These are phyloP conservation scores for Violaceomyces palustris DNA, from an alignment of 1,284 basidiomycete species.

Conservation along the genomic window DNA sequence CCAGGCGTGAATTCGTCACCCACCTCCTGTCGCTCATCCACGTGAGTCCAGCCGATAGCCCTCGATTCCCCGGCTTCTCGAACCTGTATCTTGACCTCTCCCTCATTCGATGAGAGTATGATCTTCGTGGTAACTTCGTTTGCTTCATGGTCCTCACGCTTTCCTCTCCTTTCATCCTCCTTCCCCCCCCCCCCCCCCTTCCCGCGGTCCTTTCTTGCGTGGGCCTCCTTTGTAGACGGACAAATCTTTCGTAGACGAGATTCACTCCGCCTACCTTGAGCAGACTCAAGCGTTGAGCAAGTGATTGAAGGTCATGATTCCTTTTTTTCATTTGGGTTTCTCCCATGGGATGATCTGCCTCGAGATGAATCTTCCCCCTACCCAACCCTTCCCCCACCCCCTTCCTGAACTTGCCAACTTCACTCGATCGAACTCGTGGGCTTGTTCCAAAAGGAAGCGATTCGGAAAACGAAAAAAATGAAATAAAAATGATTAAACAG, in stretches of 20 bases:
- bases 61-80: not conserved
- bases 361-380: not conserved
- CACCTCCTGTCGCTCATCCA: conserved; percentile 67
- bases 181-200: conserved; percentile 3
- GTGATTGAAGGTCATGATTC: not conserved
- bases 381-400: not conserved
- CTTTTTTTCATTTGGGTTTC: not conserved
- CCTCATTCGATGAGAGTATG: not conserved
- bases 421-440: too few relatives aligned
- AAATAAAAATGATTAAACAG: too few relatives aligned
- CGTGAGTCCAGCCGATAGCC: conserved; percentile 61
- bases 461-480: too few relatives aligned
- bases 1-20: conserved; percentile 63
- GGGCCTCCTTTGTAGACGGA: conserved; percentile 25
- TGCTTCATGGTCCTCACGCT: not conserved
- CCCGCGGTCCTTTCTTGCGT: not conserved
- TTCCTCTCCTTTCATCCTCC: not conserved
- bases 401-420: not conserved
- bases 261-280: conserved; percentile 31
- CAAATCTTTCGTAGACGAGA: conserved; percentile 32
- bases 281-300: conserved; percentile 2
- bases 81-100: not conserved
- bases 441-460: too few relatives aligned
- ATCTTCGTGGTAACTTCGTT: conserved; percentile 3
- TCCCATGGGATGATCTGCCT: not conserved